Base-by-base conservation (phyloP, 768 basidiomycete species). In the Russula lepida region DNA sequence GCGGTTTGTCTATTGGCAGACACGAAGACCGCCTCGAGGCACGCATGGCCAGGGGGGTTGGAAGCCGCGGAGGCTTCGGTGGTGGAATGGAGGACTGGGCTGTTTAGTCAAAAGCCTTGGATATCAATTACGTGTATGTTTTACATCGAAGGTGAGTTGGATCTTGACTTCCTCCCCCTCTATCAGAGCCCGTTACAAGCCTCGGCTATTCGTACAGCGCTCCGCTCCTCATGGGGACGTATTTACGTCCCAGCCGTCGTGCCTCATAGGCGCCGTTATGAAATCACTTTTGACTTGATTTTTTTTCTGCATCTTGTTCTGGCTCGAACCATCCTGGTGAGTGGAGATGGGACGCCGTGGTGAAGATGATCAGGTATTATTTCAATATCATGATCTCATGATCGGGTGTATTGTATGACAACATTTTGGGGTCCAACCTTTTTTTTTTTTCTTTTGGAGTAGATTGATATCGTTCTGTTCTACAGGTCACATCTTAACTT, bases 1-100 rank as follows among this genome's bases (percentile, higher is more conserved):
- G 58, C 1, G 60, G 52, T 44, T 33, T 65, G 41, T 59, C 58
- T 6, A 5, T 59, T 51, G 81, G 82, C 54, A 72, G 77, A 63
- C 68, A 77, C 54, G 83, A 83, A 64, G 83, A 84, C 54, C 74
- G 81, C 66, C 73, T 81, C 71, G 67, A 67, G 54, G 52, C 58
- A 7, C 58, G 58, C 19, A 61, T 60, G 15, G 72, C 73, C 44
- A 72, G 82, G 43, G 75, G 67, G 15, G 35, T 60, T 6, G 63
- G 58, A 11, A 56, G 74, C 17, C 72, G 76, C 54, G 72, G 73
- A 35, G 74, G 74, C 44, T 70, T 68, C 27, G 76, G 76, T n/a
- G 75, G 76, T 25, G 75, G 65, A 67, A 73, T 76, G 62, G 84
- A 84, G 64, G 85, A 85, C 35, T 85, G 84, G 84, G 77, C 57